A percentile compares a stretch with the other conserved stretches of the same genome.
Evolutionary conservation across 208 protist genomes (phyloP).

Genomic region (Trypanosoma brucei): DNA sequence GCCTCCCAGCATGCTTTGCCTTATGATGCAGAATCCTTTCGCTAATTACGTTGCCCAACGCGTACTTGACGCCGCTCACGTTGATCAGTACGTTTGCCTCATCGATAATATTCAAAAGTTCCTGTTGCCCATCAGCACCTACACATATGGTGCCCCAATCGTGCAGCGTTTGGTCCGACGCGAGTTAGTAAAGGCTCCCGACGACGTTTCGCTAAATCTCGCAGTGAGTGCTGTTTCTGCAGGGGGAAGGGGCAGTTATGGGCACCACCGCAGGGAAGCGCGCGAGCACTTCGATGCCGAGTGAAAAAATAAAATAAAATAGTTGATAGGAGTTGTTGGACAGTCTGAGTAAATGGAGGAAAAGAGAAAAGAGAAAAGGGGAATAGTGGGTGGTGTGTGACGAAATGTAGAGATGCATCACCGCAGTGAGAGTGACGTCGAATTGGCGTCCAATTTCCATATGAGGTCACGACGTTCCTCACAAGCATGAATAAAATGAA

Average conservation of each 20-base stretch:
- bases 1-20: conserved; percentile 73
- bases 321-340: background rate
- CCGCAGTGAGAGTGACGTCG: too few species aligned
- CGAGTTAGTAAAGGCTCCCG: conserved; percentile 60
- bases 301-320: conserved; percentile 11
- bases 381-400: too few species aligned
- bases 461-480: too few species aligned
- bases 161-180: conserved; percentile 88
- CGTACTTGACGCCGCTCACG: conserved; percentile 89
- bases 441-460: too few species aligned
- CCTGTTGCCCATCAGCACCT: conserved; percentile 89
- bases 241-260: conserved; percentile 9
- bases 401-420: too few species aligned
- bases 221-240: background rate
- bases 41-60: conserved; percentile 98
- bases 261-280: conserved; percentile 5
- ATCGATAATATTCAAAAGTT: conserved; percentile 87
- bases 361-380: too few species aligned
- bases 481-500: too few species aligned
- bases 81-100: conserved; percentile 73
- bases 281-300: background rate
- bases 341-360: too few species aligned
- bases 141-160: conserved; percentile 96
- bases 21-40: conserved; percentile 96
- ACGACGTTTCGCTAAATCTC: conserved; percentile 22